Evolutionary conservation across 1,139 yeast species (phyloP).

Genomic region (Yamadazyma epiphylla): DNA sequence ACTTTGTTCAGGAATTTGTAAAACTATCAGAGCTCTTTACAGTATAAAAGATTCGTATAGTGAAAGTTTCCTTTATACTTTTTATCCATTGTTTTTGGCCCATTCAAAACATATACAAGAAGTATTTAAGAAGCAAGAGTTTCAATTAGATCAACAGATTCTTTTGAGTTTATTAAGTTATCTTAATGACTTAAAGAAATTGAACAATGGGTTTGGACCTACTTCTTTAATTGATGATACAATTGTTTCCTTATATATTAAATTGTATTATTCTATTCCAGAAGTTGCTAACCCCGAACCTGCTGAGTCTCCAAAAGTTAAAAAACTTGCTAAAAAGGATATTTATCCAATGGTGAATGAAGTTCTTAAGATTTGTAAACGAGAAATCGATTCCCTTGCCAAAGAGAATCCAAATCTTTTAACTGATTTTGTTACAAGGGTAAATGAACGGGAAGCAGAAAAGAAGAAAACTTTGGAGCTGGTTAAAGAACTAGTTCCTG

Average conservation of each 20-base stretch:
- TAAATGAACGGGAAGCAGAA: conserved; percentile 1
- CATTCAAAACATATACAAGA: conserved; percentile 35
- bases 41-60: conserved; percentile 47
- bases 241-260: conserved; percentile 58
- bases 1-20: conserved; percentile 44
- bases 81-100: conserved; percentile 45
- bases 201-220: conserved; percentile 80
- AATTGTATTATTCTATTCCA: conserved; percentile 33
- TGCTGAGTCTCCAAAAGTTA: conserved; percentile 29
- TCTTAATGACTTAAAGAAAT: conserved; percentile 60
- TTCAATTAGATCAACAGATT: conserved; percentile 18
- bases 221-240: conserved; percentile 78
- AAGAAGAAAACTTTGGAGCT: no score
- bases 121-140: conserved; percentile 23
- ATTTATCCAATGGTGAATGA: conserved; percentile 41
- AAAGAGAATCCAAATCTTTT: conserved; percentile 29
- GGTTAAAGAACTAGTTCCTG: no score
- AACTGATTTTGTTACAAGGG: conserved; percentile 23
- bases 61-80: conserved; percentile 47
- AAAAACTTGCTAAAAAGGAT: conserved; percentile 43
- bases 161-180: conserved; percentile 47
- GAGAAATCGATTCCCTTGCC: conserved; percentile 28
- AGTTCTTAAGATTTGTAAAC: conserved; percentile 24
- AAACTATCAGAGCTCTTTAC: conserved; percentile 44
- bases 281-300: conserved; percentile 3